These are phyloP conservation scores for Arctium minus DNA, from an alignment of 129 eudicot genomes.

Conservation along the genomic window DNA sequence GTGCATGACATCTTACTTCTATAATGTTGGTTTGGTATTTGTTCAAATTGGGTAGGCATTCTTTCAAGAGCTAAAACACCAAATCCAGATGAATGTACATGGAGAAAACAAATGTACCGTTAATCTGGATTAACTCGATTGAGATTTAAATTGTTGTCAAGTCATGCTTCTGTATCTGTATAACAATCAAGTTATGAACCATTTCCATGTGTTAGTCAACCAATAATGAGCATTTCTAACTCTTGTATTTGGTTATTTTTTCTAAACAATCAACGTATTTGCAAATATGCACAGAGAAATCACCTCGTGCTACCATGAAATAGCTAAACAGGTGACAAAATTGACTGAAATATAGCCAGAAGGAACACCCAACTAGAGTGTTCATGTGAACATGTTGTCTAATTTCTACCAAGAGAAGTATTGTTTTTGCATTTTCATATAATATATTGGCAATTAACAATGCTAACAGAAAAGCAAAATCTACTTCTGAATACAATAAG, in stretches of 20 bases:
- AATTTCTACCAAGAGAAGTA: background rate
- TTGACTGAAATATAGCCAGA: background rate
- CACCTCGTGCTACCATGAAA: background rate
- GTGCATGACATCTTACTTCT: conserved; percentile 25
- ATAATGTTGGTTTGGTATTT: background rate
- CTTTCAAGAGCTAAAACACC: background rate
- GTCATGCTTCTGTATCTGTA: background rate
- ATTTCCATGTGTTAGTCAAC: background rate
- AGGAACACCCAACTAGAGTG: background rate
- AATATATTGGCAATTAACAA: background rate
- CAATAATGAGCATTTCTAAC: background rate
- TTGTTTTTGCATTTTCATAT: background rate
- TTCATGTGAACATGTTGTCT: background rate
- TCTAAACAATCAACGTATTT: background rate
- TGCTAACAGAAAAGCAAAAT: background rate
- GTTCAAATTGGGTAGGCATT: background rate
- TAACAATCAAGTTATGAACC: background rate
- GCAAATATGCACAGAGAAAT: background rate
- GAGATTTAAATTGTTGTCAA: background rate
- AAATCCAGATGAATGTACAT: background rate
- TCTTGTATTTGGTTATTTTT: background rate
- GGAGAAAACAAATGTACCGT: background rate
- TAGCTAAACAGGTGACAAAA: background rate
- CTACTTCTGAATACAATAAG: background rate
- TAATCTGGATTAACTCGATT: background rate